Evolutionary conservation across 2,329 filamentous ascomycete species (phyloP).

Genomic region (Claviceps spartinae): DNA sequence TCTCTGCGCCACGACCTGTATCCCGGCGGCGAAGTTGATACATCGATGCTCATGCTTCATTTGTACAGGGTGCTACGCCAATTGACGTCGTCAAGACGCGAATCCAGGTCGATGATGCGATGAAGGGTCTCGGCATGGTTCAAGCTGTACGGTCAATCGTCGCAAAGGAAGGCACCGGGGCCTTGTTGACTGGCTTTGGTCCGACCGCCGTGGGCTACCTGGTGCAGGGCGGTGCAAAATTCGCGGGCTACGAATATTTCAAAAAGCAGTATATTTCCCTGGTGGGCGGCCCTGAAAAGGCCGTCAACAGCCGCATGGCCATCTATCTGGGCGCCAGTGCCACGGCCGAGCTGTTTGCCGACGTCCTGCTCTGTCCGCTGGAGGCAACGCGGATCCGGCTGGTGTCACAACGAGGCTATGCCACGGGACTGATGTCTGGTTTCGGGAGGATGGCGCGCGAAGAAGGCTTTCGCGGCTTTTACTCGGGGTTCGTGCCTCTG

Average conservation of each 20-base stretch:
- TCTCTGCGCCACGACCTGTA: not conserved
- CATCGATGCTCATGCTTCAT: conserved; percentile 1
- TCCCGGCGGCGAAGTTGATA: not conserved
- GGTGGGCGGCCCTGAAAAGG: conserved; percentile 38
- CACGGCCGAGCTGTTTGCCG: conserved; percentile 57
- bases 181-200: conserved; percentile 70
- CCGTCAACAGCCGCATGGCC: conserved; percentile 31
- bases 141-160: conserved; percentile 68
- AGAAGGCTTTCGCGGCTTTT: conserved; percentile 72
- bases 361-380: conserved; percentile 77
- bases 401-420: conserved; percentile 69
- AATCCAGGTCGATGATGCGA: conserved; percentile 75
- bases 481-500: conserved; percentile 79
- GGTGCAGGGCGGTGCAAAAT: conserved; percentile 81
- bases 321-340: conserved; percentile 64
- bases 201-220: conserved; percentile 81
- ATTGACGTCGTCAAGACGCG: conserved; percentile 73
- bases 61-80: conserved; percentile 35
- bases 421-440: conserved; percentile 54
- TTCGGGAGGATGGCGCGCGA: conserved; percentile 63
- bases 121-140: conserved; percentile 76
- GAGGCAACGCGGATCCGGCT: conserved; percentile 71
- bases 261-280: conserved; percentile 72
- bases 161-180: conserved; percentile 62
- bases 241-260: conserved; percentile 89